Evolutionary conservation across 2,329 filamentous ascomycete species (phyloP).

Genomic region (Penicillium olsonii): DNA sequence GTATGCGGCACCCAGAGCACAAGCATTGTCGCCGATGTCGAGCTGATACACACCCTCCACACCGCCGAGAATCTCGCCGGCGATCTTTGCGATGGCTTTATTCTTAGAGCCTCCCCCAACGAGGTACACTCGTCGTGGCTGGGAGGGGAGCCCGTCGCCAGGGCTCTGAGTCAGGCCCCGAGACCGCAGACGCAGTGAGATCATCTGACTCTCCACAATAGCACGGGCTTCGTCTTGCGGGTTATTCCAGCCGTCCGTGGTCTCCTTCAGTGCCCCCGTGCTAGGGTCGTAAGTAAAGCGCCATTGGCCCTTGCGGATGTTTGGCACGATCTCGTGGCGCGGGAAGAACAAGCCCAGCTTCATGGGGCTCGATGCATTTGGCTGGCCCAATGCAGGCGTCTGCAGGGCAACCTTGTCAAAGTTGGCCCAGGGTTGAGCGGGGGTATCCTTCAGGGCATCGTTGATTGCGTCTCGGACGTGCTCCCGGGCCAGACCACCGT

Average conservation of each 20-base stretch:
- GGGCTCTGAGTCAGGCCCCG: conserved; percentile 69
- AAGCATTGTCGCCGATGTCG: conserved; percentile 93
- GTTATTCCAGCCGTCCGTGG: conserved; percentile 55
- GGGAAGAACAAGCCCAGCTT: conserved; percentile 94
- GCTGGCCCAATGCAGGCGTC: conserved; percentile 69
- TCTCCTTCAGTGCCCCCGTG: conserved; percentile 56
- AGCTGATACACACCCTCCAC: conserved; percentile 89
- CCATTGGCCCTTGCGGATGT: conserved; percentile 83
- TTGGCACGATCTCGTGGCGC: conserved; percentile 92
- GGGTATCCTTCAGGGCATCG: conserved; percentile 44
- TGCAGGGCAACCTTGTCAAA: conserved; percentile 76
- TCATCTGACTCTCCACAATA: conserved; percentile 92
- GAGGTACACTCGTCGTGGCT: conserved; percentile 87
- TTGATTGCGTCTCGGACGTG: conserved; percentile 82
- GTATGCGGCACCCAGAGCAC: conserved; percentile 89
- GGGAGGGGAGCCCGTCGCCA: conserved; percentile 64
- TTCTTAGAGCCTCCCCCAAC: conserved; percentile 92
- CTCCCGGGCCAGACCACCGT: conserved; percentile 90
- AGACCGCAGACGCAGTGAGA: conserved; percentile 85
- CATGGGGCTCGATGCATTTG: conserved; percentile 58
- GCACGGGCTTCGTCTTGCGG: conserved; percentile 73
- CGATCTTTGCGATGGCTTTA: conserved; percentile 79
- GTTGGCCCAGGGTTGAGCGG: conserved; percentile 66
- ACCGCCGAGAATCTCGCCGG: conserved; percentile 86
- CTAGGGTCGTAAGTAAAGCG: conserved; percentile 65